Conservation (phyloP, 805 yeast genomes). For the Grigorovia humatica region DNA sequence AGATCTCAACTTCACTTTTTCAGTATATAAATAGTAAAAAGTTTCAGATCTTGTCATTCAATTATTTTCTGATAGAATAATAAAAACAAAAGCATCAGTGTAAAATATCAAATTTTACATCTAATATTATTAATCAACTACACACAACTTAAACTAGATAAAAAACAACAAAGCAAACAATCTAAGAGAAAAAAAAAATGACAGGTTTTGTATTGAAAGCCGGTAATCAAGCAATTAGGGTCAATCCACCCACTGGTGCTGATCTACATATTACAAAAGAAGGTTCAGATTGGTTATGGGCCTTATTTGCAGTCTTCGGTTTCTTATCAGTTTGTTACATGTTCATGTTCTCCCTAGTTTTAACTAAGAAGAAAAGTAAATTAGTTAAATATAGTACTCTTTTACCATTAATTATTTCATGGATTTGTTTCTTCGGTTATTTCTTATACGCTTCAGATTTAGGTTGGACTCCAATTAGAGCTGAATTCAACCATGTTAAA, state of each 20-base stretch:
- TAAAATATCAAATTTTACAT: too few species aligned
- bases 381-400: constrained; percentile 28
- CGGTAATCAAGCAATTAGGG: constrained; percentile 32
- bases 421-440: constrained; percentile 28
- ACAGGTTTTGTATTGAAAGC: not conserved
- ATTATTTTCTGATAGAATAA: too few species aligned
- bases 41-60: too few species aligned
- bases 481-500: constrained; percentile 41
- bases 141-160: not conserved
- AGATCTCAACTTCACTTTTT: too few species aligned
- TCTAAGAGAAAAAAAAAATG: not conserved
- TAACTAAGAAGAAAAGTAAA: not conserved
- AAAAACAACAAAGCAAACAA: not conserved
- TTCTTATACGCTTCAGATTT: constrained; percentile 51
- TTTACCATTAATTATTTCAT: constrained; percentile 36
- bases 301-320: constrained; percentile 43
- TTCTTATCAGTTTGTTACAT: constrained; percentile 23
- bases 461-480: constrained; percentile 42
- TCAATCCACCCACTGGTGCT: constrained; percentile 36
- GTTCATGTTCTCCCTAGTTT: constrained; percentile 13
- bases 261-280: constrained; percentile 47
- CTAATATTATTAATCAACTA: too few species aligned
- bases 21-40: too few species aligned
- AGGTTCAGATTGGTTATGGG: constrained; percentile 65
- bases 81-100: too few species aligned